Base-by-base conservation (phyloP, 768 basidiomycete genomes). In the Lentinula boryana region DNA sequence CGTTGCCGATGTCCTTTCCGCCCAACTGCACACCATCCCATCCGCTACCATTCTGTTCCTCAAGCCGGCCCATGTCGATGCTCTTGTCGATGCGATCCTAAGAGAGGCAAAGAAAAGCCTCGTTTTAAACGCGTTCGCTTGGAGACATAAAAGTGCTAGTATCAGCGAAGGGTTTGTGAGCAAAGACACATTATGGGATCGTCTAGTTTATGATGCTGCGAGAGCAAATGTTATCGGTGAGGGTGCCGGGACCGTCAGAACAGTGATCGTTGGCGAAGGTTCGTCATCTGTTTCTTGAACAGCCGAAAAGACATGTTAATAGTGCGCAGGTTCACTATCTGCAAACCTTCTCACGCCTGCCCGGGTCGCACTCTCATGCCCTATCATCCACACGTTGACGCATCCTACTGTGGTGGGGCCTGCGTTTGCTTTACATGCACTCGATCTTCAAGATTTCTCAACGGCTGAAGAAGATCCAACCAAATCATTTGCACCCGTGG, bases 121-220 rank as follows among this genome's bases (percentile, higher is more conserved):
- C 60, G 62, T 86, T 15, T 64, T 88, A 16, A 87, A 82, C 67
- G 70, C 82, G 4, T 69, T 94, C 55, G 91, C 86, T 1, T 85
- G 84, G 79, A 80, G 89, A 35, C 95, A 95, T 72, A 96, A 96
- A 70, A 63, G 85, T 16, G 78, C 86, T 0, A 82, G 79, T 3
- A 71, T 95, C 4, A 68, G 72, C 0, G 88, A 91, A 60, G 95
- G 95, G 4, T 90, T 86, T 64, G 64, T 93, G 43, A 86, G 83
- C 15, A 87, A 87, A 68, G 86, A 89, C 61, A 88, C 89, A 61
- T 70, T 93, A n/a, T 93, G 91, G 88, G 94, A 97, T 69, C 81
- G 87, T 56, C 73, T 88, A 10, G 82, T 93, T 32, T 90, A 92
- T 70, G 86, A 87, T 60, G 71, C 74, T 10, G 87, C 91, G 10